These are phyloP conservation scores for Avicennia marina DNA, from an alignment of 257 asterid species.

Conservation along the genomic window DNA sequence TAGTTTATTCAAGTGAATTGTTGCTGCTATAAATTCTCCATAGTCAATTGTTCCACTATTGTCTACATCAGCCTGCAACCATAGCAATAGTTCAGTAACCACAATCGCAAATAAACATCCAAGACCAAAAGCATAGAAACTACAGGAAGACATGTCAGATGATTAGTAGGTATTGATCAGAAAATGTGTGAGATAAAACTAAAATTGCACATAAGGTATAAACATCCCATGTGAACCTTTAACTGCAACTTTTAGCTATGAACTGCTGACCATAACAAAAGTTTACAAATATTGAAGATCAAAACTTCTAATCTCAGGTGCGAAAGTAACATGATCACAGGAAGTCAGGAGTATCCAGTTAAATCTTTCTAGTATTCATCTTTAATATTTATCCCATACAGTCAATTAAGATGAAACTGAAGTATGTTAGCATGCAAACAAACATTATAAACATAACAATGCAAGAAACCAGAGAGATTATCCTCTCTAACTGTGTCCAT, in stretches of 20 bases:
- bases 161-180: background rate
- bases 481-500: too few relatives aligned
- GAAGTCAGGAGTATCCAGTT: background rate
- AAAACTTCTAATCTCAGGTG: conserved; percentile 1
- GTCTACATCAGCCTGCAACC: conserved; percentile 78
- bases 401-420: background rate
- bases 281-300: background rate
- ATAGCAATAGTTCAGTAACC: conserved; percentile 10
- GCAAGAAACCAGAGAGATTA: too few relatives aligned
- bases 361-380: background rate
- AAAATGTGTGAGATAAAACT: too few relatives aligned
- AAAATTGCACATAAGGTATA: too few relatives aligned
- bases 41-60: conserved; percentile 82
- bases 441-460: too few relatives aligned
- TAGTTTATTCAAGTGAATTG: conserved; percentile 72
- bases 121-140: background rate
- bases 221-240: too few relatives aligned
- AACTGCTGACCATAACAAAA: too few relatives aligned
- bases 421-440: background rate
- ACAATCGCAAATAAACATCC: background rate
- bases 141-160: background rate
- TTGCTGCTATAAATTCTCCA: conserved; percentile 83
- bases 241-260: too few relatives aligned
- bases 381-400: background rate
- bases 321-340: background rate